Base-by-base conservation (phyloP, 106 monocot species). In the Dendrobium chrysotoxum region DNA sequence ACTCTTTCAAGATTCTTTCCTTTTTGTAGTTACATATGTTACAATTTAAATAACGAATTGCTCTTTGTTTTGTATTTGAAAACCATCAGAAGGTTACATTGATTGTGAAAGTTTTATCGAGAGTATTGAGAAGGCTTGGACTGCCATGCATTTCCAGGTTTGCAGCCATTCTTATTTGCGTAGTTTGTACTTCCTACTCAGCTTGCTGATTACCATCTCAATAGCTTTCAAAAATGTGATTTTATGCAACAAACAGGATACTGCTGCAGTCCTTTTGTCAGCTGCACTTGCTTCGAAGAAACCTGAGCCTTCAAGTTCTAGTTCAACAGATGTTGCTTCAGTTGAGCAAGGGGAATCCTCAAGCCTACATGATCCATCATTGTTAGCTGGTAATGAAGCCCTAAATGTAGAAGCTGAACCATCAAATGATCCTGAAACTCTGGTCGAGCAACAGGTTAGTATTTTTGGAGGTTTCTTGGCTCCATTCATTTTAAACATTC, bases 121-220 rank as follows among this genome's bases (percentile, higher is more conserved):
- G 83, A 83, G 78, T 83, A 83, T 96, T 28, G 90, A 89, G 77
- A 96, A 93, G 78, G 89, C 93, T 86, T 92, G 91, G 88, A 87
- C 88, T 76, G 39, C 87, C 20, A 64, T 96, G 28, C 88, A 96
- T 67, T 53, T 96, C 46, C 96, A 96, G 90, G 96, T 96, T 53
- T 64, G 71, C 50, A 65, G 80, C 30, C 4, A 10, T 75, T 72
- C 38, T 72, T 39, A 40, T 68, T 68, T 65, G 23, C 26, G 26
- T 67, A 2, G 66, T 67, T 40, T 72, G 41, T 0, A 46, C 50
- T 72, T 10, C 44, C 6, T 76, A 38, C 20, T 77, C 45, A 44
- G n/a, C 4, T 71, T 70, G 70, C 10, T 47, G 46, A 45, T 17
- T 70, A 18, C 20, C 41, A 17, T 72, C 35, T 80, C 15, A 66